These are phyloP conservation scores for Fusarium sp. DNA, from an alignment of 2,329 filamentous ascomycete genomes.

Conservation along the genomic window DNA sequence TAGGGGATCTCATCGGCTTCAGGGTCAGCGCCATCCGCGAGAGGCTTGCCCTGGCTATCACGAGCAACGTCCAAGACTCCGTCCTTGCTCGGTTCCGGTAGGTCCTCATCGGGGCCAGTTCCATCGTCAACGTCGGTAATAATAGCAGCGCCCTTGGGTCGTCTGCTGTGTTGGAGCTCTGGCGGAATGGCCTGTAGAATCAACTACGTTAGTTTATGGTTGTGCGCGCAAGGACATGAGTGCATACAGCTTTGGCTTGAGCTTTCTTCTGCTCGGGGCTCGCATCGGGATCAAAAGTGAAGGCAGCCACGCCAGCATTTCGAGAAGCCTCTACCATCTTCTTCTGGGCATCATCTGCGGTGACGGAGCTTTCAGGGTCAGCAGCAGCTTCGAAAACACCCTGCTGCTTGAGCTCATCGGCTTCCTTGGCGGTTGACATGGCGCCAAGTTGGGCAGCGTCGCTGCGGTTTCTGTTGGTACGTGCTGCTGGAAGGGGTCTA, in stretches of 20 bases:
- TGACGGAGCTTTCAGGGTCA: constrained; percentile 73
- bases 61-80: constrained; percentile 68
- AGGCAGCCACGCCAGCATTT: constrained; percentile 81
- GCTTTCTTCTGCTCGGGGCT: constrained; percentile 83
- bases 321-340: constrained; percentile 79
- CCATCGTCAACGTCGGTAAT: constrained; percentile 83
- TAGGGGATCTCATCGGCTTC: constrained; percentile 60
- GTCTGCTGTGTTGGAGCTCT: constrained; percentile 50
- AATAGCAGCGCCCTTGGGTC: constrained; percentile 71
- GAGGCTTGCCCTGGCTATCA: constrained; percentile 58
- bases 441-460: constrained; percentile 32
- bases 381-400: constrained; percentile 80
- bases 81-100: constrained; percentile 77
- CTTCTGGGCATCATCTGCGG: constrained; percentile 75
- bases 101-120: constrained; percentile 73
- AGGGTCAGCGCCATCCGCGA: constrained; percentile 60
- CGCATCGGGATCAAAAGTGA: constrained; percentile 87
- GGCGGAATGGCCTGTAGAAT: constrained; percentile 49
- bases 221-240: constrained; percentile 1
- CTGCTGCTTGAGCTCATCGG: constrained; percentile 79
- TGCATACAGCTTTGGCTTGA: constrained; percentile 76
- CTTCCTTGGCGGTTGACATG: constrained; percentile 50
- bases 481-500: constrained; percentile 11
- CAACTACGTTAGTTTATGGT: constrained; percentile 16
- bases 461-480: constrained; percentile 21